Base-by-base conservation (phyloP, 1,284 basidiomycete species). In the Ustilago crameri region DNA sequence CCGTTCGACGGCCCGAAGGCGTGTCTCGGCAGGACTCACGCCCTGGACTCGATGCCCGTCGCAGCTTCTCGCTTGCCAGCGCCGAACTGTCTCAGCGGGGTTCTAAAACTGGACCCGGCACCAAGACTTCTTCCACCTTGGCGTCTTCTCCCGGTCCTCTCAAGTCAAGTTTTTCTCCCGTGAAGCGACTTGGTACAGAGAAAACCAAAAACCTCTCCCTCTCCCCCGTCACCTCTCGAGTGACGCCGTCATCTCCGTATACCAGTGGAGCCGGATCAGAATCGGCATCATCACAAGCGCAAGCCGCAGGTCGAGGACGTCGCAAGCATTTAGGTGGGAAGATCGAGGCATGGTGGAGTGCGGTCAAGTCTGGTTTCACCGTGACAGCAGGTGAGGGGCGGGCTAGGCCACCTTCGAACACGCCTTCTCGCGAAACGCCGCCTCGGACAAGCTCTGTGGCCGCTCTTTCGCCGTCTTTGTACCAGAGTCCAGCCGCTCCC, bases 261-360 rank as follows among this genome's bases (percentile, higher is more conserved):
- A 72, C 55, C 17, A 72, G 64, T 24, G 64, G 52, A 24, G 32
- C 46, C 5, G 54, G 58, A 17, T 42, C 59, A 30, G 56, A 65
- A 3, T 37, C 54, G 52, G 56, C 59, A 15, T 60, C 53, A 17
- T 51, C 55, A 9, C 66, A 69, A 10, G 61, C 67, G 9, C 61
- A 64, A 23, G 56, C 61, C 17, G 62, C 64, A 23, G 60, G 62
- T 27, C 62, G 76, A 3, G 60, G 71, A 34, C 60, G 68, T 24
- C 58, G 68, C 18, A 72, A 70, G 48, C 61, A 76, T 45, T 59
- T 80, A n/a, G 75, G 77, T 22, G 58, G 64, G 55, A 79, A 79
- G 62, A 79, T 80, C 52, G 78, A 80, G 37, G 75, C 78, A 3
- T 80, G 78, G 78, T 80, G 78, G 78, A 76, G 73, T 47, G 77